Percentiles rank a stretch among this genome's conserved stretches.
These are phyloP conservation scores for Chlorella variabilis DNA, from an alignment of 163 green algal species.

Conservation along the genomic window DNA sequence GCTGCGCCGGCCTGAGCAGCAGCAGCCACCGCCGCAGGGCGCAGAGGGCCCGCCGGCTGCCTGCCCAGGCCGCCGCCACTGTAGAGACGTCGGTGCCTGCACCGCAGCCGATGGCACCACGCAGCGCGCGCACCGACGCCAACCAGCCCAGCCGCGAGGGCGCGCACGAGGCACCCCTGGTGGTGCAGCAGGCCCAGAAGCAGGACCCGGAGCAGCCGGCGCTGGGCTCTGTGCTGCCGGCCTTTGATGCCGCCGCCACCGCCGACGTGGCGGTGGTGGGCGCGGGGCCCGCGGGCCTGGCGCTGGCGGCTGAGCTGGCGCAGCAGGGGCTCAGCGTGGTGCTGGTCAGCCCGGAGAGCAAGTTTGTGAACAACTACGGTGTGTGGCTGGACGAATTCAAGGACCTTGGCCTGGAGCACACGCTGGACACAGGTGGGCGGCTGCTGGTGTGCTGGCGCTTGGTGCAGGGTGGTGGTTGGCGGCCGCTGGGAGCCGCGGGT, in stretches of 20 bases:
- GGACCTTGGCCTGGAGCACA: conserved; percentile 79
- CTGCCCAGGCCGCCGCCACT: not conserved
- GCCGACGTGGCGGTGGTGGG: conserved; percentile 86
- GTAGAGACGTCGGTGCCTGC: not conserved
- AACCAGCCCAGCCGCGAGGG: conserved; percentile 77
- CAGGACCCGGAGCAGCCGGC: conserved; percentile 68
- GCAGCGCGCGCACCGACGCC: conserved; percentile 11
- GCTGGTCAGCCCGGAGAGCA: conserved; percentile 77
- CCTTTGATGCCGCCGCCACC: conserved; percentile 39
- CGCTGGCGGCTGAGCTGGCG: conserved; percentile 87
- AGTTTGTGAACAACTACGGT: conserved; percentile 99
- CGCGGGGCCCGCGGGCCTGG: conserved; percentile 91
- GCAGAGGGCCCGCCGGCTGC: not conserved
- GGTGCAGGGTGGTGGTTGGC: too few species aligned
- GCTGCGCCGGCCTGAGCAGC: not conserved
- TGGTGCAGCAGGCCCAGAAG: conserved; percentile 80
- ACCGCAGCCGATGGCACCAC: not conserved
- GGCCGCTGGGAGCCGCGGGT: too few species aligned
- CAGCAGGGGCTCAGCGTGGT: conserved; percentile 73
- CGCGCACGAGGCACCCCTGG: conserved; percentile 67
- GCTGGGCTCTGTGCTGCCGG: conserved; percentile 66
- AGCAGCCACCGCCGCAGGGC: not conserved
- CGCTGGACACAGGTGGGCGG: conserved; percentile 63
- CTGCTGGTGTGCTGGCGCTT: too few species aligned
- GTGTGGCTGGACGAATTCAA: conserved; percentile 98